Evolutionary conservation across 179 eudicot genomes (phyloP).

Genomic region (Beta lomatogona): DNA sequence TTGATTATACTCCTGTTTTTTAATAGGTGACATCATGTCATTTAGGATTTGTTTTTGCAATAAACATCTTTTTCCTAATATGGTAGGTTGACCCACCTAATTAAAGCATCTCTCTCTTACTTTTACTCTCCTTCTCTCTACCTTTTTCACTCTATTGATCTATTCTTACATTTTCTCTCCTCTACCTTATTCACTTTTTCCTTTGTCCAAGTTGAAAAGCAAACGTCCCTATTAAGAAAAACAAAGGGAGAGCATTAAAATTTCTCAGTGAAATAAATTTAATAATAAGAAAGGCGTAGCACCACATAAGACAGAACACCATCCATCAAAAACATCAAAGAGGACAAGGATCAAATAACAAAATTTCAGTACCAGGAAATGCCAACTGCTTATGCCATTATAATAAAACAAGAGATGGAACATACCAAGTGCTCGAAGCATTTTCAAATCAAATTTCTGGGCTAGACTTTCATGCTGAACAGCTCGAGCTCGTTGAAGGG

Average conservation of each 20-base stretch:
- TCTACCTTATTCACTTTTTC: too few species aligned
- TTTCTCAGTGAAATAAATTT: neutral
- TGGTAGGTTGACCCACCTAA: too few species aligned
- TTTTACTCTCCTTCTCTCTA: too few species aligned
- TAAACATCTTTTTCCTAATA: too few species aligned
- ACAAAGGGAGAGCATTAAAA: neutral
- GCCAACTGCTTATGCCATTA: neutral
- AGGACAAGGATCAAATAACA: neutral
- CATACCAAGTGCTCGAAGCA: slow-evolving; percentile 60
- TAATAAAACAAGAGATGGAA: slow-evolving; percentile 10
- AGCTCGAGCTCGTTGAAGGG: slow-evolving; percentile 44
- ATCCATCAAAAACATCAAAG: neutral
- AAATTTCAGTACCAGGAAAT: neutral
- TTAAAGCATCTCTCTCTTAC: too few species aligned
- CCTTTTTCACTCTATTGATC: too few species aligned
- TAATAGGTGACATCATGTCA: too few species aligned
- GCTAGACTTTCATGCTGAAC: slow-evolving; percentile 54
- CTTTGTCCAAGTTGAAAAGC: too few species aligned
- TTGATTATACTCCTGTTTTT: too few species aligned
- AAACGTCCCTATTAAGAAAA: too few species aligned
- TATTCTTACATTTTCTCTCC: too few species aligned
- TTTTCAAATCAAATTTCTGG: slow-evolving; percentile 51
- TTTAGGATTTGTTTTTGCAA: too few species aligned
- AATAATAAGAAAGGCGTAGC: neutral
- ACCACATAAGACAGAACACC: neutral